Conservation (phyloP, 2,329 filamentous ascomycete species). For the Metarhizium guizhouense region DNA sequence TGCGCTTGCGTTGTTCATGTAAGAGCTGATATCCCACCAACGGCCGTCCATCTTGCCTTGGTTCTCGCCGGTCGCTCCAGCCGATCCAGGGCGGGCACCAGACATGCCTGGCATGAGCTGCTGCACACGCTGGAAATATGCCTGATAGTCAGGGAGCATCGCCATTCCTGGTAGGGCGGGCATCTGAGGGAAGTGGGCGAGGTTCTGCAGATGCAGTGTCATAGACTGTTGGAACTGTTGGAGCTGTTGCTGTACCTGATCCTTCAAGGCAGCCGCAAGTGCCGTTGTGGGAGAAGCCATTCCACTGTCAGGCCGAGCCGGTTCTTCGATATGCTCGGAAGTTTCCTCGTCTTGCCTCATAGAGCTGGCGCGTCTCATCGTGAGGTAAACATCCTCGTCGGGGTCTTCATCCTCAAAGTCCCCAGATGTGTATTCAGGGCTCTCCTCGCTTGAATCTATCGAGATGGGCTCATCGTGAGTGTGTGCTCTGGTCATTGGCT, state of each 20-base stretch:
- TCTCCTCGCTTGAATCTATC: slow-evolving; percentile 32
- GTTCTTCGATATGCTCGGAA: slow-evolving; percentile 27
- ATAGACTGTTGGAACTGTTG: slow-evolving; percentile 69
- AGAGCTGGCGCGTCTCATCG: slow-evolving; percentile 25
- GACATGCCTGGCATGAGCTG: slow-evolving; percentile 61
- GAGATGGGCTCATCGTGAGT: slow-evolving; percentile 27
- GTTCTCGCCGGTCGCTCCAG: slow-evolving; percentile 35
- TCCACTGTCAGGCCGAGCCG: slow-evolving; percentile 21
- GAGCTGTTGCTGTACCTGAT: slow-evolving; percentile 64
- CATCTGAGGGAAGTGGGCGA: slow-evolving; percentile 43
- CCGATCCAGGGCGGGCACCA: slow-evolving; percentile 39
- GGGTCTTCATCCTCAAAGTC: slow-evolving; percentile 34
- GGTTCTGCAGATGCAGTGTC: slow-evolving; percentile 55
- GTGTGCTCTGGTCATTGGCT: slow-evolving; percentile 32
- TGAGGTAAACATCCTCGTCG: slow-evolving; percentile 26
- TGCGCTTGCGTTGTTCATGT: slow-evolving; percentile 34
- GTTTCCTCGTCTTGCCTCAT: slow-evolving; percentile 23
- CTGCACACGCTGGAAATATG: slow-evolving; percentile 57
- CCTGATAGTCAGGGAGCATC: slow-evolving; percentile 62
- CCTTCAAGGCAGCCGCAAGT: slow-evolving; percentile 61
- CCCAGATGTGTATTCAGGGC: slow-evolving; percentile 35
- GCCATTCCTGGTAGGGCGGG: slow-evolving; percentile 48
- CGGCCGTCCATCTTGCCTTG: slow-evolving; percentile 39
- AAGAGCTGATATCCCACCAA: slow-evolving; percentile 61
- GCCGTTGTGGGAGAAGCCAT: slow-evolving; percentile 48